phyloP scores from a whole-genome alignment of 2,329 filamentous ascomycete species.

The Colletotrichum tamarilloi region DNA sequence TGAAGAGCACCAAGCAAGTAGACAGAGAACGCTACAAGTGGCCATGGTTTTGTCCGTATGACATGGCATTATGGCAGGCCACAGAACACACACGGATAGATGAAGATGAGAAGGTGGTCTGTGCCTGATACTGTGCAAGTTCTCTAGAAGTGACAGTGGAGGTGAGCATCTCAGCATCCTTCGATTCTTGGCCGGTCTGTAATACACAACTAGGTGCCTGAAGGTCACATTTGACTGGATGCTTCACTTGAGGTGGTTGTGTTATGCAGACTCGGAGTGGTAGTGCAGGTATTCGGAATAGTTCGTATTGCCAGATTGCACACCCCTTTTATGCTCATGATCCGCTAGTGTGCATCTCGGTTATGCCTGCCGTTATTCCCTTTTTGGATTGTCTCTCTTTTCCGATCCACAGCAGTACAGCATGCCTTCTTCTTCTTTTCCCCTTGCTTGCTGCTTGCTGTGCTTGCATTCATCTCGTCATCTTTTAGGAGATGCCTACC shows the following conservation, averaged over 20 bases:
- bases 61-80: too few relatives aligned
- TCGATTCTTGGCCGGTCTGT: too few relatives aligned
- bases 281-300: neutral
- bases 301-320: constrained; percentile 8
- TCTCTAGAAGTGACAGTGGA: neutral
- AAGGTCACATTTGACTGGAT: too few relatives aligned
- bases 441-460: neutral
- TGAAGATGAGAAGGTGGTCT: too few relatives aligned
- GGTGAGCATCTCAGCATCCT: neutral
- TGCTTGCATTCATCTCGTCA: neutral
- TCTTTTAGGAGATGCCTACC: neutral
- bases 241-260: neutral
- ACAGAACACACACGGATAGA: too few relatives aligned
- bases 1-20: too few relatives aligned
- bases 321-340: neutral
- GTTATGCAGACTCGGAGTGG: neutral
- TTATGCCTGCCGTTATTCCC: neutral
- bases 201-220: neutral
- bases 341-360: neutral
- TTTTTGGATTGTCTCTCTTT: neutral
- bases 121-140: too few relatives aligned
- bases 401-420: neutral
- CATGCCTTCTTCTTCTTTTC: neutral
- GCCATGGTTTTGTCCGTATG: too few relatives aligned
- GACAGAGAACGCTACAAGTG: too few relatives aligned